Conservation (phyloP, 768 basidiomycete species). For the Russula lepida region DNA sequence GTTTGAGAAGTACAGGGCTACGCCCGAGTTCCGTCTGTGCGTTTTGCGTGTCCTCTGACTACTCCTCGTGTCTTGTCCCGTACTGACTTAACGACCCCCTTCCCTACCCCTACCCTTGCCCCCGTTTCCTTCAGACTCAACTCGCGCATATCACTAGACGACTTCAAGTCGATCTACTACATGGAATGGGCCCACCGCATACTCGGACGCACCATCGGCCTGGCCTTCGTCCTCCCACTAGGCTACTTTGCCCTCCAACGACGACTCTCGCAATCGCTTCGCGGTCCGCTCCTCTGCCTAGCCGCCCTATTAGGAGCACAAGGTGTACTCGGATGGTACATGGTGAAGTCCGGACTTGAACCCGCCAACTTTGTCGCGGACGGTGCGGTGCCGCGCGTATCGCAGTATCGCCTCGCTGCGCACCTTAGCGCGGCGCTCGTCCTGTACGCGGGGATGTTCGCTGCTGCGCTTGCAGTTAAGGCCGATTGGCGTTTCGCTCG, state of each 20-base stretch:
- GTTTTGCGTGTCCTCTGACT: slow-evolving; percentile 26
- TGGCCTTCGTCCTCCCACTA: slow-evolving; percentile 78
- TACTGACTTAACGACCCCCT: not conserved
- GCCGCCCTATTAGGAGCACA: slow-evolving; percentile 82
- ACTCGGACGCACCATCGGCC: slow-evolving; percentile 79
- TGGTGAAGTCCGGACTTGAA: slow-evolving; percentile 96
- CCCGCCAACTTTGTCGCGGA: slow-evolving; percentile 71
- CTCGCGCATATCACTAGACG: slow-evolving; percentile 72
- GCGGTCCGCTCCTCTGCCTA: slow-evolving; percentile 59
- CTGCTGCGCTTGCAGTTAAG: slow-evolving; percentile 62
- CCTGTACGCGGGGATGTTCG: slow-evolving; percentile 91
- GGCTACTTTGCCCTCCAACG: slow-evolving; percentile 70
- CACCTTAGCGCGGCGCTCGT: slow-evolving; percentile 88
- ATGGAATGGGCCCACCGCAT: slow-evolving; percentile 98
- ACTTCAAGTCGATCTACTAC: slow-evolving; percentile 95
- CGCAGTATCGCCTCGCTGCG: slow-evolving; percentile 92
- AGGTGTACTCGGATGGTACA: slow-evolving; percentile 96
- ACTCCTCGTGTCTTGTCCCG: not conserved
- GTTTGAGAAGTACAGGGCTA: slow-evolving; percentile 88
- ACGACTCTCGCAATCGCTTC: slow-evolving; percentile 56
- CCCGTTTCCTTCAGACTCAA: slow-evolving; percentile 54
- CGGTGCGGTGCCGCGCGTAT: slow-evolving; percentile 86
- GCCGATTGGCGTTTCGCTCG: slow-evolving; percentile 73
- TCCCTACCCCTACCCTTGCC: too few relatives aligned
- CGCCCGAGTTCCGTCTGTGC: slow-evolving; percentile 93